A percentile compares a stretch with the other conserved stretches of the same genome.
These are phyloP conservation scores for barley (Hordeum vulgare) DNA, from an alignment of 176 grass and related monocot genomes.

Conservation along the genomic window MorexV3_pseudomolecules_assembly NC_058520.1:23812430-23812929, in stretches of 20 bases:
- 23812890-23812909: neutral
- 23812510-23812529: too few species aligned
- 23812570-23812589: neutral
- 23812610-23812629: too few species aligned
- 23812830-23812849: neutral
- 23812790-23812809: neutral
- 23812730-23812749: constrained; percentile 17
- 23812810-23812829: constrained; percentile 3
- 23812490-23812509: too few species aligned
- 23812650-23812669: neutral
- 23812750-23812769: neutral
- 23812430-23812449: constrained; percentile 29
- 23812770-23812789: neutral
- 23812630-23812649: too few species aligned
- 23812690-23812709: constrained; percentile 4
- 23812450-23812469: neutral
- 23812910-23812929: constrained; percentile 8
- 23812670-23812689: constrained; percentile 7
- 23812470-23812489: neutral
- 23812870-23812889: neutral
- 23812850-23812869: neutral
- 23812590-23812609: too few species aligned
- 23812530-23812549: neutral
- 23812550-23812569: neutral
- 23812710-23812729: neutral